A percentile compares a stretch with the other conserved stretches of the same genome.
Evolutionary conservation across 371 early-diverging fungal species (phyloP).

Genomic region (Neoconidiobolus thromboides): DNA sequence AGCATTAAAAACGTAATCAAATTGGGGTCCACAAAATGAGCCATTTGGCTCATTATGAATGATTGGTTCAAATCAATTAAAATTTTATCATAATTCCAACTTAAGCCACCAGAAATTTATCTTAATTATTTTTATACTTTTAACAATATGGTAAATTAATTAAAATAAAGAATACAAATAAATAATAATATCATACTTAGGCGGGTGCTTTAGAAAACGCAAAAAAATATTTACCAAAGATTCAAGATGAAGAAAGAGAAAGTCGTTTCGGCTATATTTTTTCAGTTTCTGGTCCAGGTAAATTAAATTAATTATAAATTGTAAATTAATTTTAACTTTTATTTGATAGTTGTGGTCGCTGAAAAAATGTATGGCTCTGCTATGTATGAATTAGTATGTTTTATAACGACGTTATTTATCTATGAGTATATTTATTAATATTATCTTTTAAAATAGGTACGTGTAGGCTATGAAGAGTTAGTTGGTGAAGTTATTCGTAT

Average conservation of each 20-base stretch:
- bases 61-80: too few species aligned
- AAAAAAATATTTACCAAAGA: constrained; percentile 46
- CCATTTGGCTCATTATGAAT: too few species aligned
- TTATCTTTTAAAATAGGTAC: constrained; percentile 37
- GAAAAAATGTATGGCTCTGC: constrained; percentile 98
- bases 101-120: too few species aligned
- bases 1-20: too few species aligned
- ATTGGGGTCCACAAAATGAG: too few species aligned
- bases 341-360: constrained; percentile 82
- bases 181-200: constrained; percentile 13
- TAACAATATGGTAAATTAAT: too few species aligned
- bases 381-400: constrained; percentile 97
- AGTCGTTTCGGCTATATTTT: constrained; percentile 80
- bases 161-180: too few species aligned
- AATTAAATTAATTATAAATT: not conserved
- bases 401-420: not conserved
- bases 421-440: not conserved
- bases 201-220: constrained; percentile 75
- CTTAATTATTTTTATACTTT: too few species aligned
- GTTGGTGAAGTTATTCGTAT: constrained; percentile 99
- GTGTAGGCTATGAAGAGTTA: constrained; percentile 95
- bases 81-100: too few species aligned
- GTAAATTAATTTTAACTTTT: not conserved
- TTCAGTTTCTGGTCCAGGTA: constrained; percentile 98
- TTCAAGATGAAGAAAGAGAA: constrained; percentile 80